A percentile compares a stretch with the other conserved stretches of the same genome.
These are phyloP conservation scores for Helminthosporium solani DNA, from an alignment of 2,329 filamentous ascomycete species.

Conservation along the genomic window DNA sequence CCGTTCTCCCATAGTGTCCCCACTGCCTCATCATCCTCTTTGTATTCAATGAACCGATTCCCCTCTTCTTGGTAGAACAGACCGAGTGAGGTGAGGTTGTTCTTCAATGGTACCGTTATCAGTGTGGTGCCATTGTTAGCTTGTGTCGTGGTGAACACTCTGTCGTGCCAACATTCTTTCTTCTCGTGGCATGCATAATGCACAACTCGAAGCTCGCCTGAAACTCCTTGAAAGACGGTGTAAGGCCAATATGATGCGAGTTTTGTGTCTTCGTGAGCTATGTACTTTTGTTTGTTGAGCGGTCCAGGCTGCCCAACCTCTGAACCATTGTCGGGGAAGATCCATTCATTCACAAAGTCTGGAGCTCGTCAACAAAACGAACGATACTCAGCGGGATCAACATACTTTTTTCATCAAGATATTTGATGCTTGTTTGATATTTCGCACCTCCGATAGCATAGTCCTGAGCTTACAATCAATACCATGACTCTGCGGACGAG, in stretches of 20 bases:
- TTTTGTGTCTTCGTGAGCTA: slow-evolving; percentile 10
- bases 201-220: slow-evolving; percentile 13
- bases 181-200: slow-evolving; percentile 14
- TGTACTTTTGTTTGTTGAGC: slow-evolving; percentile 16
- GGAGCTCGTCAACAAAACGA: background rate
- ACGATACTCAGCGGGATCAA: background rate
- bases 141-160: slow-evolving; percentile 12
- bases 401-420: slow-evolving; percentile 15
- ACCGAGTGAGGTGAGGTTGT: slow-evolving; percentile 12
- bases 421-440: slow-evolving; percentile 15
- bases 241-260: slow-evolving; percentile 18
- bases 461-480: slow-evolving; percentile 8
- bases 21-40: slow-evolving; percentile 5
- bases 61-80: slow-evolving; percentile 18
- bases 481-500: background rate
- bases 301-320: slow-evolving; percentile 14
- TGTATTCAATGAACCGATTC: slow-evolving; percentile 11
- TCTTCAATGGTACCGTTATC: slow-evolving; percentile 7
- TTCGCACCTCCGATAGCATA: slow-evolving; percentile 11
- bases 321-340: slow-evolving; percentile 15
- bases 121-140: slow-evolving; percentile 18
- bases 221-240: slow-evolving; percentile 16
- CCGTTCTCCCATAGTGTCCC: slow-evolving; percentile 13
- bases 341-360: slow-evolving; percentile 20
- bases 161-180: slow-evolving; percentile 17